Evolutionary conservation across 257 asterid species (phyloP).

Genomic region (Craterostigma plantagineum): DNA sequence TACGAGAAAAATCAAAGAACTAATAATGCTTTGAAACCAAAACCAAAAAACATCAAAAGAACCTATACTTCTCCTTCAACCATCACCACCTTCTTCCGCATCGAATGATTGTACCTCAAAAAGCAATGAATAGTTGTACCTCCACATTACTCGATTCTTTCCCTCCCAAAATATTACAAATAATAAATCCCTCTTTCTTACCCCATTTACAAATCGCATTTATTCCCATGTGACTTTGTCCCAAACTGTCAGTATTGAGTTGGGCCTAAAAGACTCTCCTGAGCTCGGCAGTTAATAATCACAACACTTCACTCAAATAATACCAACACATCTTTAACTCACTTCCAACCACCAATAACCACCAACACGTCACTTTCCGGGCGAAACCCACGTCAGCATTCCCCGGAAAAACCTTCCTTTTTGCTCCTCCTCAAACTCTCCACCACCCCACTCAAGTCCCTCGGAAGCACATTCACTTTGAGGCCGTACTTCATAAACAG

Average conservation of each 20-base stretch:
- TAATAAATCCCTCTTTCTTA: no score
- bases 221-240: no score
- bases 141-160: conserved; percentile 9
- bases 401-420: no score
- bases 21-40: conserved; percentile 8
- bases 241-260: no score
- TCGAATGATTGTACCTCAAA: no score
- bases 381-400: not conserved
- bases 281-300: no score
- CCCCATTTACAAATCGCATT: no score
- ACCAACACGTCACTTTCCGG: conserved; percentile 5
- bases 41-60: not conserved
- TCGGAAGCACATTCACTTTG: conserved; percentile 28
- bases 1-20: conserved; percentile 8
- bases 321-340: no score
- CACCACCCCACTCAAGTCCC: conserved; percentile 30
- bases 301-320: no score
- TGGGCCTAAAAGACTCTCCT: no score
- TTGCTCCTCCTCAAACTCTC: conserved; percentile 11
- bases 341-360: conserved; percentile 15
- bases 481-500: conserved; percentile 79
- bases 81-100: not conserved
- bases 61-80: not conserved
- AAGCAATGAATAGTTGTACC: conserved; percentile 22
- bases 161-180: not conserved